Evolutionary conservation across 2,329 filamentous ascomycete species (phyloP), one percentile per base, ranked within the genome.

Genomic region (Pseudocercospora vitis): DNA sequence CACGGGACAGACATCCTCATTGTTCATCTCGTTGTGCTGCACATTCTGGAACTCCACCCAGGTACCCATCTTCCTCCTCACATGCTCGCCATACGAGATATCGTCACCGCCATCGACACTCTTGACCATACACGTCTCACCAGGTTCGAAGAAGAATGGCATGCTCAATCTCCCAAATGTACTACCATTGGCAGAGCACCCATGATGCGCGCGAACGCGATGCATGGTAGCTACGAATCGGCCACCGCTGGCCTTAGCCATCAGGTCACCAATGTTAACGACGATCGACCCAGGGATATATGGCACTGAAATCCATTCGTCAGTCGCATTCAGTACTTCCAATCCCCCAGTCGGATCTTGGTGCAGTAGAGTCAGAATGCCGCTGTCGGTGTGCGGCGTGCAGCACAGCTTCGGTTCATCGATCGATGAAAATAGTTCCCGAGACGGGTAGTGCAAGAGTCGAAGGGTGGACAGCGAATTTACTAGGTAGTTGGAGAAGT

Each of bases 141-240:
- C 74, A 1, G 74, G 75, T 63, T 77, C 74, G 56, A 77, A 77
- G 63, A 78, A 78, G 61, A 77, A 78, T 1, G 74, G 75, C 23
- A 77, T 72, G 45, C 73, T 76, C 50, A 74, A 74, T 14, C 73
- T 63, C 1, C 70, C 71, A 37, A 63, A 57, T 5, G 65, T 64
- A 11, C 11, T 11, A 16, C 60, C 56, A 11, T 65, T 68, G 12
- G 35, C 37, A 23, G 55, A 19, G 44, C 55, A 24, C 14, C 46
- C 55, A 33, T 24, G 31, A 21, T 48, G 57, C 7, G 50, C 53
- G 7, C 72, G 66, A 2, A 78, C 75, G 2, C 74, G 70, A 63
- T 78, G 75, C 65, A 71, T 71, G 1, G 75, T 78, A 8, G 74
- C 75, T 7, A 74, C 70, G 60, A 76, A 77, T 32, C 66, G 57